Conservation (phyloP, 1,139 yeast genomes). For the Geotrichum aggregatum region DNA sequence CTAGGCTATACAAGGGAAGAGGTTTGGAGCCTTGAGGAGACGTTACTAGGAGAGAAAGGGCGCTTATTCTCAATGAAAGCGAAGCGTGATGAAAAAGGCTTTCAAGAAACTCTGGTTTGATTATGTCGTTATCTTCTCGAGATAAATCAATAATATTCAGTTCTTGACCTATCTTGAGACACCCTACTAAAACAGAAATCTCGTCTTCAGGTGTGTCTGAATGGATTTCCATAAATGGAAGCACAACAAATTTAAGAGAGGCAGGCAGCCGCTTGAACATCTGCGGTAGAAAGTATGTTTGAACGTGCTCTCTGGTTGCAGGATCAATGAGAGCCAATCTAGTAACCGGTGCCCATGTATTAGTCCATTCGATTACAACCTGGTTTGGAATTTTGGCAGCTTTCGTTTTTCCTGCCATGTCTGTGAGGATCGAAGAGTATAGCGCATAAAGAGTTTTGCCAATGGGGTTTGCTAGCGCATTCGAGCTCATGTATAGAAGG, state of each 20-base stretch:
- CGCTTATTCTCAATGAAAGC: constrained; percentile 50
- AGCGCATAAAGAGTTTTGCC: constrained; percentile 58
- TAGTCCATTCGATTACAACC: constrained; percentile 46
- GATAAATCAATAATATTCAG: constrained; percentile 54
- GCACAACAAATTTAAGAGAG: constrained; percentile 43
- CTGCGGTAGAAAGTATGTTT: constrained; percentile 58
- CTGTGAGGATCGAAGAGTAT: constrained; percentile 31
- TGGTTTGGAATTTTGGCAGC: constrained; percentile 24
- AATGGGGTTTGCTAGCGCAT: constrained; percentile 62
- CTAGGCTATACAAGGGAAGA: constrained; percentile 46
- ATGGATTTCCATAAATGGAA: constrained; percentile 26
- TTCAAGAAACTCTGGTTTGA: constrained; percentile 41
- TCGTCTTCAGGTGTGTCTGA: constrained; percentile 32
- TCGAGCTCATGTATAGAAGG: constrained; percentile 50
- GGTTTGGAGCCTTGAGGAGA: constrained; percentile 60
- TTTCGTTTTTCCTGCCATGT: constrained; percentile 36
- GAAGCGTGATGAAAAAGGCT: constrained; percentile 45
- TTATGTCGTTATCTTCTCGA: constrained; percentile 39
- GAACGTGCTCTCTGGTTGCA: constrained; percentile 47
- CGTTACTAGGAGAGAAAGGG: constrained; percentile 57
- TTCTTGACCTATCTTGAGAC: constrained; percentile 63
- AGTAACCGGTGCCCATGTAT: constrained; percentile 49
- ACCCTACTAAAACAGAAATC: constrained; percentile 48
- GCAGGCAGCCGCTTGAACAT: constrained; percentile 51
- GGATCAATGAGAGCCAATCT: constrained; percentile 38